These are phyloP conservation scores for Thoreauomyces humboldtii DNA, from an alignment of 192 early-diverging fungal genomes.

Conservation along the genomic window DNA sequence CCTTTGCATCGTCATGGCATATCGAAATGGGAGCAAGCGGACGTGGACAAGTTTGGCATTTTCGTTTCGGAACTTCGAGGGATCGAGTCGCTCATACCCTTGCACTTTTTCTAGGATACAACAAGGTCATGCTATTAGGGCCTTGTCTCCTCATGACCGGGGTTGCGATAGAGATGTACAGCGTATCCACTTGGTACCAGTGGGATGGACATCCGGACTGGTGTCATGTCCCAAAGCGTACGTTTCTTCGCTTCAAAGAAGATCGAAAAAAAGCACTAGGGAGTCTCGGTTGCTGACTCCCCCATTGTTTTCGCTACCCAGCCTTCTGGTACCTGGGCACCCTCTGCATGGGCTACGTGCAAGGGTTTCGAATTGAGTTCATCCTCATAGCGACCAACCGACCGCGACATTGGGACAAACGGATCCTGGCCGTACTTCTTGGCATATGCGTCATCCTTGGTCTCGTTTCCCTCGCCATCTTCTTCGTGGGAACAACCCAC, in stretches of 20 bases:
- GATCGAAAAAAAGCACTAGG: too few species aligned
- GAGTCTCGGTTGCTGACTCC: too few species aligned
- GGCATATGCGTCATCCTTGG: background rate
- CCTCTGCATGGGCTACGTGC: background rate
- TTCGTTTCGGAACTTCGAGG: too few species aligned
- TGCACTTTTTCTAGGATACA: too few species aligned
- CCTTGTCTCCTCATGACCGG: background rate
- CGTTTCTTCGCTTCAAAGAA: too few species aligned
- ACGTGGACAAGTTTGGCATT: background rate
- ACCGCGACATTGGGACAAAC: constrained; percentile 3
- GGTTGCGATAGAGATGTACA: background rate
- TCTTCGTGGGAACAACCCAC: background rate
- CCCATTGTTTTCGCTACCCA: background rate
- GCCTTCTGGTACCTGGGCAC: constrained; percentile 6
- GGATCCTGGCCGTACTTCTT: background rate
- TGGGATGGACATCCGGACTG: background rate
- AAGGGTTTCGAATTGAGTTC: constrained; percentile 17
- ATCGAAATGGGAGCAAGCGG: background rate
- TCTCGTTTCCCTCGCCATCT: background rate
- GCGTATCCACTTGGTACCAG: background rate
- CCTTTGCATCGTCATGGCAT: background rate
- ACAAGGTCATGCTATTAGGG: background rate
- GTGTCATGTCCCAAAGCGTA: background rate
- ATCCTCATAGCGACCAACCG: constrained; percentile 7
- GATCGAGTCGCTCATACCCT: too few species aligned